Base-by-base conservation (phyloP, 139 green algal genomes). In the Chlorella sp. region DNA sequence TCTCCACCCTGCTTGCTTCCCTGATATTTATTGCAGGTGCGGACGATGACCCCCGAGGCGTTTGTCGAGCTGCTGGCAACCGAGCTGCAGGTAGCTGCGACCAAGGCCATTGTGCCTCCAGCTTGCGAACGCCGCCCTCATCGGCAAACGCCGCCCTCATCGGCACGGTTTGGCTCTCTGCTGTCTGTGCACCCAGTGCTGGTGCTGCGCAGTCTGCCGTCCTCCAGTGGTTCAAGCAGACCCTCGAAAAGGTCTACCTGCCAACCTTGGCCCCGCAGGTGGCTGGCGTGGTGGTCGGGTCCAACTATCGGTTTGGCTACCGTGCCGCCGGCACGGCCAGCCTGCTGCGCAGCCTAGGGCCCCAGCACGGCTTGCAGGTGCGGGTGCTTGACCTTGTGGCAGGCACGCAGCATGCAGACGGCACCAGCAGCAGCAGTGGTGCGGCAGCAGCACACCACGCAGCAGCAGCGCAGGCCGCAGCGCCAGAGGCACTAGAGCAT, bases 221-320 rank as follows among this genome's bases (percentile, higher is more conserved):
- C n/a, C n/a, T n/a, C n/a, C n/a, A n/a, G n/a, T n/a, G n/a, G n/a
- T n/a, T n/a, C n/a, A n/a, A n/a, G n/a, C n/a, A n/a, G n/a, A n/a
- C n/a, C n/a, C n/a, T n/a, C n/a, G n/a, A n/a, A n/a, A n/a, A n/a
- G n/a, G n/a, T n/a, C n/a, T n/a, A n/a, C n/a, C n/a, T n/a, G n/a
- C n/a, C n/a, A n/a, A n/a, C n/a, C n/a, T n/a, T n/a, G n/a, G 51
- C 14, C 14, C 51, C 16, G 14, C 51, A 60, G 51, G 51, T 60
- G 51, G 81, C 87, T 20, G 96, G 95, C 14, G 91, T 98, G 34
- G 96, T 98, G 40, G 95, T 96, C 34, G 96, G 96, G 17, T 34
- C 85, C 19, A 98, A 98, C 78, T 99, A 97, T 84, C 90, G 95
- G 34, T 99, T 99, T 93, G 95, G 95, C 9, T 98, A 94, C 85